Conservation (phyloP, 1,284 basidiomycete genomes). For the Sanghuangporus weigelae region DNA sequence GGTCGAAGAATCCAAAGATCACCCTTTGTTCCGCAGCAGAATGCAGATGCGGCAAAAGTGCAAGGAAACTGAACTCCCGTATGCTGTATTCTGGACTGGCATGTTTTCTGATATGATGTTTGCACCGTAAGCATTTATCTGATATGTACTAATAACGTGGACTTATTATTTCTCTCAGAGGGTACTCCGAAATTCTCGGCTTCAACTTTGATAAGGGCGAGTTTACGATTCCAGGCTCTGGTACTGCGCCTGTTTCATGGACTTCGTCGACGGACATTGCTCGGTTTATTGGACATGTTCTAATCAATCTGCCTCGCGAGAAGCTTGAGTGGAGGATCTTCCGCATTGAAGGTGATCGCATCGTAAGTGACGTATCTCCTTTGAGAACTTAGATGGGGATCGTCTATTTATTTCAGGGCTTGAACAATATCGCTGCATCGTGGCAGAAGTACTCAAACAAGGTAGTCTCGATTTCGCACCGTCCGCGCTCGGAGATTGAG, state of each 20-base stretch:
- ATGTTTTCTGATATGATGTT: slow-evolving; percentile 21
- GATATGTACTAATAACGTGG: neutral
- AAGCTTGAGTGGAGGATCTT: slow-evolving; percentile 29
- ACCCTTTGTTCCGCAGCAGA: slow-evolving; percentile 14
- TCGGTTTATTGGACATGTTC: slow-evolving; percentile 32
- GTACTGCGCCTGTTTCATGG: slow-evolving; percentile 27
- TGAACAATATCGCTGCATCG: neutral
- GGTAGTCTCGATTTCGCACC: neutral
- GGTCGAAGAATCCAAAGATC: slow-evolving; percentile 22
- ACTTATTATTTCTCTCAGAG: slow-evolving; percentile 10
- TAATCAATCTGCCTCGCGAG: slow-evolving; percentile 27
- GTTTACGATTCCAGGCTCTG: slow-evolving; percentile 30
- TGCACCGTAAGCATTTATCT: neutral
- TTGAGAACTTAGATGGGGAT: neutral
- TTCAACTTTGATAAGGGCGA: slow-evolving; percentile 26
- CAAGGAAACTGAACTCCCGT: slow-evolving; percentile 28
- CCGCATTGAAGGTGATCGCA: slow-evolving; percentile 35
- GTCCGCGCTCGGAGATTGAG: slow-evolving; percentile 2
- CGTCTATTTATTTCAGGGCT: neutral
- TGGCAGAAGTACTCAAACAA: neutral
- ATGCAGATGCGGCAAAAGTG: slow-evolving; percentile 22
- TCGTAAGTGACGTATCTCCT: neutral
- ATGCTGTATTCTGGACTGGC: slow-evolving; percentile 30
- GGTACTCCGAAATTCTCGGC: slow-evolving; percentile 19
- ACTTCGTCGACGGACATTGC: slow-evolving; percentile 30